Evolutionary conservation across 805 yeast genomes (phyloP), one percentile per base, ranked within the genome.

Genomic region (Saccharomycopsis amapae): DNA sequence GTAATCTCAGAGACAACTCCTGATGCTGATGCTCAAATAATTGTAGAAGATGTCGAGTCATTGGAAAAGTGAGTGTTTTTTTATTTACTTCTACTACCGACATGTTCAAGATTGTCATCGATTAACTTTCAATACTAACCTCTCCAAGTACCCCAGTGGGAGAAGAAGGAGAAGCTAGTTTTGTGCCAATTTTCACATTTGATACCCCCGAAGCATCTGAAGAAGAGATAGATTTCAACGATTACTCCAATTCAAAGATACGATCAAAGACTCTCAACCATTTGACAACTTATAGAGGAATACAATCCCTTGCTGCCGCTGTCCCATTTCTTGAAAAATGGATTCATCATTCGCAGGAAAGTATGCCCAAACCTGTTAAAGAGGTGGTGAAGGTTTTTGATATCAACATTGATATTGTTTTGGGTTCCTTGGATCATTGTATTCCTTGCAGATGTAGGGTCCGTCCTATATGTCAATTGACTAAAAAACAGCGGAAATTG

Each of bases 361-460:
- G 28, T 17, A 28, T 40, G 18, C 48, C 51, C 5, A 18, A 35
- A 17, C 15, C 45, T 5, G 5, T 48, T n/a, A 35, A 35, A 24
- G 30, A 44, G 6, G 19, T 22, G 4, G 18, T 40, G 12, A 36
- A 44, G 22, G 5, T 18, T 2, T 17, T 44, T 3, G 51, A 48
- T 40, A 13, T 13, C n/a, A 13, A 15, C 26, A n/a, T 22, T 2
- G 32, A 48, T 32, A 25, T 15, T 4, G 12, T 36, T 5, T 45
- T 48, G 36, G 33, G 19, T 28, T 22, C n/a, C n/a, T 12, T 48
- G 26, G 51, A 48, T 24, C 33, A 19, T 2, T 12, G 28, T 17
- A 26, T 48, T 9, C 51, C 51, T 2, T 44, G 40, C 22, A 24
- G 43, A 31, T 43, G 33, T 28, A 39, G 51, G 24, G 42, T 44